These are phyloP conservation scores for Toxicodendron radicans DNA, from an alignment of 345 rosid genomes.

Conservation along the genomic window DNA sequence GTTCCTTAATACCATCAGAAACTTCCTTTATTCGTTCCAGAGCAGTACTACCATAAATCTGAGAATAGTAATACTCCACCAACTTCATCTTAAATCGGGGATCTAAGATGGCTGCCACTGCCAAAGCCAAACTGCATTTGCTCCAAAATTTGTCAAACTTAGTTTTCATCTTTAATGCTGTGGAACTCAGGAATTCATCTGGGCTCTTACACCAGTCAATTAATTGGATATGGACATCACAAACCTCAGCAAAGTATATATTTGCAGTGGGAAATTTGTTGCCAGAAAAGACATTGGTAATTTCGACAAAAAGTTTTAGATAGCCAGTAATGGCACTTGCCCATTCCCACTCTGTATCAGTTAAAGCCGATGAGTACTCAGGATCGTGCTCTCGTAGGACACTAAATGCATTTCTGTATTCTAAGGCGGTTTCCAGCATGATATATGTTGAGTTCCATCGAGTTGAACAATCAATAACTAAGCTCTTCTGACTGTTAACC, in stretches of 20 bases:
- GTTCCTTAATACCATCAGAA: constrained; percentile 75
- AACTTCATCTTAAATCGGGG: constrained; percentile 93
- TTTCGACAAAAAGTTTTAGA: constrained; percentile 63
- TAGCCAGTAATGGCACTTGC: constrained; percentile 54
- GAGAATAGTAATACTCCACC: constrained; percentile 91
- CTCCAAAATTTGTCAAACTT: constrained; percentile 87
- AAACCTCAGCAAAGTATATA: constrained; percentile 80
- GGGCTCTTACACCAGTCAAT: constrained; percentile 89
- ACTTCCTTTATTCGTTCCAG: constrained; percentile 82
- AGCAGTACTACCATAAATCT: constrained; percentile 91
- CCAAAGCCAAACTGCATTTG: constrained; percentile 85
- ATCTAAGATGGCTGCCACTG: constrained; percentile 86
- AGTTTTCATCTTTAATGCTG: constrained; percentile 70
- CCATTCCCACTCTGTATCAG: constrained; percentile 82
- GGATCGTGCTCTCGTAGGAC: constrained; percentile 67
- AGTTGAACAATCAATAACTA: constrained; percentile 59
- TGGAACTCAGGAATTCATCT: constrained; percentile 62
- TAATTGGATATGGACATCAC: constrained; percentile 79
- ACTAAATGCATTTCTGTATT: constrained; percentile 60
- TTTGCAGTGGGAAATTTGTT: constrained; percentile 77
- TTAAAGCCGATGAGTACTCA: constrained; percentile 49
- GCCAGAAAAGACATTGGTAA: constrained; percentile 53
- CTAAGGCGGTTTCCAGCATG: constrained; percentile 81
- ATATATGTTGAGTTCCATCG: constrained; percentile 73
- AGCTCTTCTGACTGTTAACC: constrained; percentile 49